Evolutionary conservation across 345 rosid genomes (phyloP).

Genomic region (Bruguiera gymnorhiza): DNA sequence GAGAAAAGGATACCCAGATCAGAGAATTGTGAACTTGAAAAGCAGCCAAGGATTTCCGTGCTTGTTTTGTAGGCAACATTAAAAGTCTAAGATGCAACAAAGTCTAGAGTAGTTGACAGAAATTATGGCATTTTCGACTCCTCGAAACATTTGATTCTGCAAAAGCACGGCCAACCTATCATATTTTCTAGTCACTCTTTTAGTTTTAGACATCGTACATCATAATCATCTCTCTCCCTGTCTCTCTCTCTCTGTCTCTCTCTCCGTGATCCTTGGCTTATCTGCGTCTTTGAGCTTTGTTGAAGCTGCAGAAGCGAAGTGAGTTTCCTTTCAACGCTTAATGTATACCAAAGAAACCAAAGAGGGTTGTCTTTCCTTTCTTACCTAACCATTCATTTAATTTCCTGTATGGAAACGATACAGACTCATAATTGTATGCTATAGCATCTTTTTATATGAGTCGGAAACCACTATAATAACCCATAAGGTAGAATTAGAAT

Average conservation of each 20-base stretch:
- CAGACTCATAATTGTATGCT: neutral
- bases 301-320: neutral
- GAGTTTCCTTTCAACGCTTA: neutral
- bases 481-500: constrained; percentile 15
- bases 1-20: no score
- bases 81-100: neutral
- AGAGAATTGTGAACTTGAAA: neutral
- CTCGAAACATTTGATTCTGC: constrained; percentile 7
- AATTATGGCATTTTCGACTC: constrained; percentile 20
- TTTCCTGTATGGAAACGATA: constrained; percentile 17
- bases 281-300: neutral
- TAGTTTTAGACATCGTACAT: constrained; percentile 23
- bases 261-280: neutral
- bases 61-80: neutral
- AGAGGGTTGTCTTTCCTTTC: constrained; percentile 32
- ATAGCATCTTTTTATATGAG: neutral
- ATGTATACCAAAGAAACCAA: constrained; percentile 15
- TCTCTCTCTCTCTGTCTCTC: constrained; percentile 3
- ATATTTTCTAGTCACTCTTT: neutral
- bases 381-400: constrained; percentile 44
- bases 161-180: constrained; percentile 2
- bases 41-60: constrained; percentile 30
- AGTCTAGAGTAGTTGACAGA: constrained; percentile 8
- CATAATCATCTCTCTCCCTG: constrained; percentile 15
- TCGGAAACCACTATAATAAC: constrained; percentile 15